A percentile compares a stretch with the other conserved stretches of the same genome.
Conservation (phyloP, 345 rosid genomes). For the Eucalyptus microcorys region DNA sequence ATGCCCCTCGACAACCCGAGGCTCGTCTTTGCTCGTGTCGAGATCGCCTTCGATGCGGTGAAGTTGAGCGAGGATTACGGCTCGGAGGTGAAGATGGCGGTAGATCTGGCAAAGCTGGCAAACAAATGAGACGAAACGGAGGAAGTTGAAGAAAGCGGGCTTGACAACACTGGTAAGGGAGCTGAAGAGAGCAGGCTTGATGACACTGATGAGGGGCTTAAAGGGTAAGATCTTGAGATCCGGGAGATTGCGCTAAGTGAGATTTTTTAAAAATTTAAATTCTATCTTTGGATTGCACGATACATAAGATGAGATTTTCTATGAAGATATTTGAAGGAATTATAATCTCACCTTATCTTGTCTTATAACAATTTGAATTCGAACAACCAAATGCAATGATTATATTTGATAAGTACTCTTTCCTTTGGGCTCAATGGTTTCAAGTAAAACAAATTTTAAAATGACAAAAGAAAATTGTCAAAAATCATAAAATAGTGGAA, state of each 20-base stretch:
- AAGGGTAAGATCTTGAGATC: not conserved
- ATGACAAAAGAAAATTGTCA: rapidly evolving
- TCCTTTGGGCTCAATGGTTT: not conserved
- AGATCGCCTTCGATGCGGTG: not conserved
- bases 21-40: not conserved
- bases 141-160: not conserved
- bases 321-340: not conserved
- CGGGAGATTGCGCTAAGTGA: not conserved
- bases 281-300: not conserved
- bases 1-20: not conserved
- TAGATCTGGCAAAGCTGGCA: not conserved
- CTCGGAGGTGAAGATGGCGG: not conserved
- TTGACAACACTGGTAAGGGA: not conserved
- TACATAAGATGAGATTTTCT: not conserved
- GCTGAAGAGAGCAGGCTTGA: not conserved
- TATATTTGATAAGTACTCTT: not conserved
- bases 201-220: not conserved
- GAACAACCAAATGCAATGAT: rapidly evolving
- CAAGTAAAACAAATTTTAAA: not conserved
- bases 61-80: not conserved
- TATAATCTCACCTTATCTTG: not conserved
- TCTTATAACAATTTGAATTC: not conserved
- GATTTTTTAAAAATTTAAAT: not conserved
- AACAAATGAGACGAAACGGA: not conserved
- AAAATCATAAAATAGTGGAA: not conserved